These are phyloP conservation scores for Colletotrichum zoysiae DNA, from an alignment of 2,329 filamentous ascomycete species.

Conservation along the genomic window DNA sequence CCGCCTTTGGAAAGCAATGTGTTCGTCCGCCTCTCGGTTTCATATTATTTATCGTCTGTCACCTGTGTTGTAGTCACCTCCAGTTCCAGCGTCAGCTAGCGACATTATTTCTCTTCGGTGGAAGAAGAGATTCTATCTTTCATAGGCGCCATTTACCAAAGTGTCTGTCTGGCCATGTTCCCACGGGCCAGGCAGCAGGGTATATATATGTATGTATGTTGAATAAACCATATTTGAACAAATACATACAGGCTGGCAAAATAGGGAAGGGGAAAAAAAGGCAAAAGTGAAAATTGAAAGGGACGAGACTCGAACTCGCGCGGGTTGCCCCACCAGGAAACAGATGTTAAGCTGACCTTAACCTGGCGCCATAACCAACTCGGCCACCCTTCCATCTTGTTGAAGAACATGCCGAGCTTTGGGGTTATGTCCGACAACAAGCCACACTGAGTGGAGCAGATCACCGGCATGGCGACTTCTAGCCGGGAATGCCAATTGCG, in stretches of 20 bases:
- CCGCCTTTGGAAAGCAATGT: neutral
- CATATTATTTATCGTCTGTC: neutral
- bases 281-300: neutral
- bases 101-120: neutral
- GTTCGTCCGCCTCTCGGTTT: neutral
- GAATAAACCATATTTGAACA: neutral
- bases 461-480: too few relatives aligned
- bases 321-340: slow-evolving; percentile 28
- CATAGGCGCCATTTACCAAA: neutral
- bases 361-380: slow-evolving; percentile 28
- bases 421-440: fast-evolving
- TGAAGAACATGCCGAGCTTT: fast-evolving
- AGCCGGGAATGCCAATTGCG: neutral
- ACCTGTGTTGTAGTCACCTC: neutral
- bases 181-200: neutral
- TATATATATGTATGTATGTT: neutral
- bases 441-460: fast-evolving
- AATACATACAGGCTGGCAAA: neutral
- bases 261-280: neutral
- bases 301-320: slow-evolving; percentile 24
- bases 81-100: neutral
- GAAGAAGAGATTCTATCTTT: neutral
- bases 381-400: slow-evolving; percentile 16
- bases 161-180: neutral
- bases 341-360: slow-evolving; percentile 28